Base-by-base conservation (phyloP, 1,284 basidiomycete species). In the Peniophora sp. region DNA sequence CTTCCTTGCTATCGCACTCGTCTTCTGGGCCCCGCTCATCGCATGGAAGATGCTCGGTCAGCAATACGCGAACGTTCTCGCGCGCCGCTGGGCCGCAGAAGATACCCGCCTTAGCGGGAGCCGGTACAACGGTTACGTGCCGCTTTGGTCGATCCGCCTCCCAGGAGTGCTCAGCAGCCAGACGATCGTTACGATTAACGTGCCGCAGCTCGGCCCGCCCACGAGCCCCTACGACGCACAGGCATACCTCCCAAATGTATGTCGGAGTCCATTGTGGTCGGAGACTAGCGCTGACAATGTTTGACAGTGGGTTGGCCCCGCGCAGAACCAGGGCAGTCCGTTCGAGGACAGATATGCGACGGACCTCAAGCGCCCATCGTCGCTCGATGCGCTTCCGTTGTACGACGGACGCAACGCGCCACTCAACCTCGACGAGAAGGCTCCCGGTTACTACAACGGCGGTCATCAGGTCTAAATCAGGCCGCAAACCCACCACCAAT, bases 1-100 rank as follows among this genome's bases (percentile, higher is more conserved):
- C 22, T 70, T 68, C 37, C 17, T 78, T 36, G 75, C 61, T 10
- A 58, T 69, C 11, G 54, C 72, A 49, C 35, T 73, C 27, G 36
- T 78, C 49, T 70, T 78, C 58, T 64, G 66, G 47, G 35, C 64
- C 1, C 79, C 79, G 2, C 61, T 79, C 45, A 47, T 69, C 43
- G 49, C 71, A 22, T 81, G 78, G 78, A 81, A 81, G 57, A 64
- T 60, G 20, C 57, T 68, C 36, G 79, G 79, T 24, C 72, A 68
- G 54, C 58, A 59, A 22, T 66, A 69, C 24, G 67, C 76, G 34
- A 70, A 61, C 54, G 57, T 53, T 52, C 58, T 79, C 61, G 59
- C 71, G 2, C 57, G 62, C 22, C 63, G 64, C 46, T 81, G 79
- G 73, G 68, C 65, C 49, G 64, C 60, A 24, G 64, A 68, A 51